Percentiles rank a stretch among this genome's conserved stretches.
Evolutionary conservation across 176 grass and related monocot genomes (phyloP).

Genomic region (Eragrostis curvula): DNA sequence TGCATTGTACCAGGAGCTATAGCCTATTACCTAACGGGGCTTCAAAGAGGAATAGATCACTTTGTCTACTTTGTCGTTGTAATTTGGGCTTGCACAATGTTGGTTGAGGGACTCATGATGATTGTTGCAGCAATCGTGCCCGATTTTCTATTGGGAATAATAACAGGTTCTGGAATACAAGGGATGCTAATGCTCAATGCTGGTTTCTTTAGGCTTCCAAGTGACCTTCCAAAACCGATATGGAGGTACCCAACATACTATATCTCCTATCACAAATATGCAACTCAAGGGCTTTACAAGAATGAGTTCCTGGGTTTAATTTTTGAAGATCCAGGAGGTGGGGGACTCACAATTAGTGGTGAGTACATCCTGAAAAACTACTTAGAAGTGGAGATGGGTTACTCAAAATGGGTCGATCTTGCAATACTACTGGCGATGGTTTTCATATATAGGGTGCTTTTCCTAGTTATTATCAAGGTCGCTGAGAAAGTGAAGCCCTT

Average conservation of each 20-base stretch:
- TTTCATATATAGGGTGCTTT: conserved; percentile 56
- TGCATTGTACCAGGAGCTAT: conserved; percentile 49
- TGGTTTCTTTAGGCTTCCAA: conserved; percentile 56
- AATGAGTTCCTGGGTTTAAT: conserved; percentile 56
- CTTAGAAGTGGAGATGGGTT: conserved; percentile 54
- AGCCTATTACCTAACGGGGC: conserved; percentile 52
- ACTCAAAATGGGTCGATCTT: conserved; percentile 70
- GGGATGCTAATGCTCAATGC: conserved; percentile 60
- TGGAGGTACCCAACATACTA: conserved; percentile 71
- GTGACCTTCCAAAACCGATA: conserved; percentile 47
- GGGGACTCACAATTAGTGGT: conserved; percentile 25
- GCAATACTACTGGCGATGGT: conserved; percentile 58
- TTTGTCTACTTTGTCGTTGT: conserved; percentile 46
- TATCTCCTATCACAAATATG: conserved; percentile 71
- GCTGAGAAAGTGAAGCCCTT: conserved; percentile 43
- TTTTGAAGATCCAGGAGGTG: conserved; percentile 22
- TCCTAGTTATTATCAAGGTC: conserved; percentile 45
- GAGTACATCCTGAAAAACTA: conserved; percentile 45
- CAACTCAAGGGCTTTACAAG: conserved; percentile 67
- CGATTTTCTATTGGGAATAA: conserved; percentile 54
- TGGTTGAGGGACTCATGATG: conserved; percentile 65
- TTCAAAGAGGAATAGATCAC: conserved; percentile 39
- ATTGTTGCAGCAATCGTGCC: conserved; percentile 56
- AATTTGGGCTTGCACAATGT: conserved; percentile 50
- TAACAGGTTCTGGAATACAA: conserved; percentile 52